Evolutionary conservation across 805 yeast genomes (phyloP), one percentile per base, ranked within the genome.

Genomic region (Monosporozyma servazzii): DNA sequence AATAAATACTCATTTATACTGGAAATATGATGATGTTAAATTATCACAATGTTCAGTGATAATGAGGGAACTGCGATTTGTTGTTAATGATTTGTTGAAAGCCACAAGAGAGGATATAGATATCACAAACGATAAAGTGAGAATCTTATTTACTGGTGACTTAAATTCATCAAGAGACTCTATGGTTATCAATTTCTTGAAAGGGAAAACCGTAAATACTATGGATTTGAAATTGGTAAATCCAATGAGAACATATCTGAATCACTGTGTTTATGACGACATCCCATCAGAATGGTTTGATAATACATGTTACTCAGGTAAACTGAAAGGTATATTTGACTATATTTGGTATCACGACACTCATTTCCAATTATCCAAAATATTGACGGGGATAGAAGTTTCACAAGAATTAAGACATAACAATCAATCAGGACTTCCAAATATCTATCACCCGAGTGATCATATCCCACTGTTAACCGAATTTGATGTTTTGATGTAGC

Each of bases 1-100:
- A 2, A 67, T 80, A n/a, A 81, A 79, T 54, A 80, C 85, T 0
- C 86, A 81, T 61, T 64, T 81, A 9, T 81, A 81, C 58, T 81
- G 86, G 86, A 74, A 75, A 54, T 74, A 69, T 48, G 73, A 75
- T 47, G 81, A 79, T 56, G 81, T 80, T 20, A 80, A 78, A 56
- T 65, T 79, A 7, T 58, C 78, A 43, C 86, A 81, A 57, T 70
- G 79, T 15, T 73, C 76, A 63, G 64, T 78, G 8, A 61, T 78
- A 5, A 67, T 75, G 56, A 66, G 55, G 54, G 70, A 54, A 57
- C 66, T 51, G 50, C 61, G 60, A 3, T 56, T 57, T 52, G 63
- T 54, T 46, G 65, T 58, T 55, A 69, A 51, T 37, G 55, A 51
- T 45, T 60, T 48, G 43, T 61, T 33, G 53, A 59, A 42, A 61